Conservation (phyloP, 2,329 filamentous ascomycete genomes). For the Colletotrichum lentis region DNA sequence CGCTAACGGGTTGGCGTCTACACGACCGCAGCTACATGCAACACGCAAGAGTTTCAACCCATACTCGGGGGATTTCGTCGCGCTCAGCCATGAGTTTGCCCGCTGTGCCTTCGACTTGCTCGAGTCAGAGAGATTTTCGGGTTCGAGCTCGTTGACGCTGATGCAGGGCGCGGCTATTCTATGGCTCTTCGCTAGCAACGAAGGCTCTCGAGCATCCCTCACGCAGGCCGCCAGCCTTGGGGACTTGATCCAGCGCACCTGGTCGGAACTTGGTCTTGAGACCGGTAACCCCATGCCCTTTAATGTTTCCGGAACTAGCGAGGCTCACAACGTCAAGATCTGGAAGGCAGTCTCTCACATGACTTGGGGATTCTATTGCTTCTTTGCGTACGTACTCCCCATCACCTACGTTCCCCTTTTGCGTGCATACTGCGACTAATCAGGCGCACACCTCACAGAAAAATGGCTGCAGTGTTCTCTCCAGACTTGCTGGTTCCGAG, state of each 20-base stretch:
- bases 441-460: not conserved
- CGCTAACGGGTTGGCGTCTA: not conserved
- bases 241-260: not conserved
- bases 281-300: not conserved
- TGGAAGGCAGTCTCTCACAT: slow-evolving; percentile 36
- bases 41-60: not conserved
- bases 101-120: slow-evolving; percentile 21
- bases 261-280: slow-evolving; percentile 6
- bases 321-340: not conserved
- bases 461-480: not conserved
- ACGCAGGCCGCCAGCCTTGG: not conserved
- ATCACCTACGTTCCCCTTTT: not conserved
- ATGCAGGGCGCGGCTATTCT: slow-evolving; percentile 40
- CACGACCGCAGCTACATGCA: slow-evolving; percentile 13
- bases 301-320: not conserved
- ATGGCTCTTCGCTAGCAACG: slow-evolving; percentile 20
- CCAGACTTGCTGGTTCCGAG: not conserved
- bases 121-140: not conserved
- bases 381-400: slow-evolving; percentile 39
- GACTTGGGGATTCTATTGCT: slow-evolving; percentile 41
- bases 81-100: slow-evolving; percentile 2
- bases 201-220: not conserved
- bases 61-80: not conserved
- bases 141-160: slow-evolving; percentile 28
- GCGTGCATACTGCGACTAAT: not conserved